Conservation (phyloP, 2,329 filamentous ascomycete genomes). For the Aspergillus quadricinctus region DNA sequence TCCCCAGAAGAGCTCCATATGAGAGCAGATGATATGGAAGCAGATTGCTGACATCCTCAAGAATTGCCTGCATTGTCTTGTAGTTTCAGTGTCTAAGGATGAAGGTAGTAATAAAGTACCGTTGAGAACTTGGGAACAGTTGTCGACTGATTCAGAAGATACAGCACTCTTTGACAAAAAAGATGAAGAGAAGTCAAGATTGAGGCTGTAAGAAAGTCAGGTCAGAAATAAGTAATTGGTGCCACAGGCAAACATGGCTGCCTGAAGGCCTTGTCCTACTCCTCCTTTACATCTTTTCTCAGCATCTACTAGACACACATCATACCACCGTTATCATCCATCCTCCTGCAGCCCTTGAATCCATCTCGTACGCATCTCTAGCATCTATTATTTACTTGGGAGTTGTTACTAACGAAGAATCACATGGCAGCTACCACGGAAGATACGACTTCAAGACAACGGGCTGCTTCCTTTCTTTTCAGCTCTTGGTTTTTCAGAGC, state of each 20-base stretch:
- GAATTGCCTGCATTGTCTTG: conserved; percentile 11
- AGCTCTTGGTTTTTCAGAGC: background rate
- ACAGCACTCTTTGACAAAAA: background rate
- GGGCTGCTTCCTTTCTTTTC: background rate
- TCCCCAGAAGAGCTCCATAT: conserved; percentile 39
- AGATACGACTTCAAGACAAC: background rate
- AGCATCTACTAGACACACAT: background rate
- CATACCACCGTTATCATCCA: too few species aligned
- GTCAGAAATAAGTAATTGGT: background rate
- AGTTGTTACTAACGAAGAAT: background rate
- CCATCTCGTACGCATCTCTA: background rate
- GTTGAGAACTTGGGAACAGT: background rate
- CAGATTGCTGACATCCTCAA: conserved; percentile 12
- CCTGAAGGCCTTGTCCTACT: background rate
- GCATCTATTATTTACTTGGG: background rate
- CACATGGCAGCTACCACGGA: background rate
- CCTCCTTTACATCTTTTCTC: background rate
- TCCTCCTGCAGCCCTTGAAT: background rate
- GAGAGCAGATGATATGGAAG: conserved; percentile 35
- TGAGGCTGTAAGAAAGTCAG: background rate
- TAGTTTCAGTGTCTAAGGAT: background rate
- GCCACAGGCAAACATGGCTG: background rate
- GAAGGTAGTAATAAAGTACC: background rate
- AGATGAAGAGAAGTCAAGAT: background rate
- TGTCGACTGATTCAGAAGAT: background rate